Percentiles rank a stretch among this genome's conserved stretches.
Evolutionary conservation across 108 stramenopile species (phyloP).

Genomic region (Tribonema minus): DNA sequence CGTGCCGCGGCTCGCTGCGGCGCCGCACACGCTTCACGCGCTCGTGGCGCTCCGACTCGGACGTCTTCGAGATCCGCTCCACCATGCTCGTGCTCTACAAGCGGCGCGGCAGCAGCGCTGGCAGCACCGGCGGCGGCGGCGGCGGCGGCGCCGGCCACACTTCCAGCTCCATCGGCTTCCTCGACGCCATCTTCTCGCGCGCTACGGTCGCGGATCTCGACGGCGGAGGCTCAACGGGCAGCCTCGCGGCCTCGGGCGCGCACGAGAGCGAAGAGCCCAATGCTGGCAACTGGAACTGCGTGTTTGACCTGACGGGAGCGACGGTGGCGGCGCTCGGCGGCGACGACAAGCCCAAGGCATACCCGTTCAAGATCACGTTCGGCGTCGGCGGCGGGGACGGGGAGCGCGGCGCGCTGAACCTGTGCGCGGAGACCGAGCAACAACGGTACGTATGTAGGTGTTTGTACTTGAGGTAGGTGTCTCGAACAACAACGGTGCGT

Average conservation of each 20-base stretch:
- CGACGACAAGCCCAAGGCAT: conserved; percentile 5
- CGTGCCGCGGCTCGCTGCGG: conserved; percentile 13
- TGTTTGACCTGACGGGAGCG: conserved; percentile 27
- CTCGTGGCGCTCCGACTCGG: conserved; percentile 10
- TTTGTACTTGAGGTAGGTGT: not conserved
- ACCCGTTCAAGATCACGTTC: conserved; percentile 15
- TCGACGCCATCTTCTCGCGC: conserved; percentile 20
- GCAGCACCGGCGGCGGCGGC: no score
- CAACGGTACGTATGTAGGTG: not conserved
- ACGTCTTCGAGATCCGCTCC: conserved; percentile 33
- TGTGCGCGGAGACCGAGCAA: conserved; percentile 8
- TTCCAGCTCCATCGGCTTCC: conserved; percentile 1
- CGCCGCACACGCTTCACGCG: conserved; percentile 25
- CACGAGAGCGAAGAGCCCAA: no score
- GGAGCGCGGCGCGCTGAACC: conserved; percentile 15
- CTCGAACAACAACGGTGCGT: not conserved
- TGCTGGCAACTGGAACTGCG: conserved; percentile 32
- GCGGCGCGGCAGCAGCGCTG: no score
- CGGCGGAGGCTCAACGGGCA: conserved; percentile 13
- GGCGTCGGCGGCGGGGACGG: conserved; percentile 28
- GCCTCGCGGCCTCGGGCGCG: not conserved
- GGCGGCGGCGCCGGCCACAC: not conserved
- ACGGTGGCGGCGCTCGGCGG: conserved; percentile 6
- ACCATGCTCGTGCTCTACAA: conserved; percentile 28
- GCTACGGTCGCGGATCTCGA: not conserved